These are phyloP conservation scores for Gracilariopsis chorda DNA, from an alignment of 23 red algal genomes.

Conservation along the genomic window DNA sequence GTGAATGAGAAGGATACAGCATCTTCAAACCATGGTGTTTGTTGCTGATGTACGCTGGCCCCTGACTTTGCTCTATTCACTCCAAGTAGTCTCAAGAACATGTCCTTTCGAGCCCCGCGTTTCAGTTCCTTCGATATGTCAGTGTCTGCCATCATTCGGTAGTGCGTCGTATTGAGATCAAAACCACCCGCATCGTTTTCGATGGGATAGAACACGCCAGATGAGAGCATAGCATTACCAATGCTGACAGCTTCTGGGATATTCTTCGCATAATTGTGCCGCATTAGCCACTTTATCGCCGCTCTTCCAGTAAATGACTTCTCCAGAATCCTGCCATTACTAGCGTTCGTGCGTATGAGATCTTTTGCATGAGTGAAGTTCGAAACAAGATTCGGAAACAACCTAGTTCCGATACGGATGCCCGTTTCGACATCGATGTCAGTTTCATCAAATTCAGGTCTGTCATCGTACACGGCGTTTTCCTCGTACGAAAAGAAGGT, in stretches of 20 bases:
- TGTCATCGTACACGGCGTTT: background rate
- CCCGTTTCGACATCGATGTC: conserved; percentile 46
- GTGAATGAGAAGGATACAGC: conserved; percentile 39
- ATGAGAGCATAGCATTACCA: conserved; percentile 49
- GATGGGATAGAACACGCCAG: conserved; percentile 46
- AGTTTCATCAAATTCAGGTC: conserved; percentile 45
- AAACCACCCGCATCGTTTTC: conserved; percentile 22
- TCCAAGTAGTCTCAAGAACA: conserved; percentile 34
- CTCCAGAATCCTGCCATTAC: conserved; percentile 16
- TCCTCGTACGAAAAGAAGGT: conserved; percentile 31
- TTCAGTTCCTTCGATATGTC: conserved; percentile 47
- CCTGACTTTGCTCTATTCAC: conserved; percentile 27
- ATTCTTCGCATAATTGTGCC: conserved; percentile 28
- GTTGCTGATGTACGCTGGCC: conserved; percentile 3
- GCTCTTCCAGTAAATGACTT: conserved; percentile 32
- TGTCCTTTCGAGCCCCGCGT: conserved; percentile 41
- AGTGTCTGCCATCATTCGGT: conserved; percentile 51
- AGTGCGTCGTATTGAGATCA: conserved; percentile 20
- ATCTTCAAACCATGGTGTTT: conserved; percentile 57
- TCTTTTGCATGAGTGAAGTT: conserved; percentile 43
- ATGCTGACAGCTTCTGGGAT: conserved; percentile 32
- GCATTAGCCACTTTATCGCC: conserved; percentile 27
- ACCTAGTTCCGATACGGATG: conserved; percentile 41
- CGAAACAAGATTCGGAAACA: conserved; percentile 49
- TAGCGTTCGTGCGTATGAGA: conserved; percentile 18